Evolutionary conservation across 2,329 filamentous ascomycete species (phyloP).

Genomic region (Talaromyces piceae): DNA sequence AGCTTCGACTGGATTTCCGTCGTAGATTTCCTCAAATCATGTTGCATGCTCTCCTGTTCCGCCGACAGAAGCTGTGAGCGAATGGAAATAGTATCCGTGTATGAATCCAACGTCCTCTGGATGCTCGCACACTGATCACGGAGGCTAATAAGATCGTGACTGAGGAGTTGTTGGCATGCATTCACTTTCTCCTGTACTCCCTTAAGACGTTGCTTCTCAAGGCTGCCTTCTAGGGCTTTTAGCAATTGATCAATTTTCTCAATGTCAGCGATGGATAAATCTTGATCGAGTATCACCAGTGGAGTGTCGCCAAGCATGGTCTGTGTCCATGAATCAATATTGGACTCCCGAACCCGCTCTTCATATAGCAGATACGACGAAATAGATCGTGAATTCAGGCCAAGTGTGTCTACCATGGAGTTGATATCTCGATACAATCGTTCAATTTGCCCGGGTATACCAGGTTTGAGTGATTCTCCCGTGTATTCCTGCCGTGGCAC

Average conservation of each 20-base stretch:
- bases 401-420: constrained; percentile 89
- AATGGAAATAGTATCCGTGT: constrained; percentile 62
- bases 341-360: constrained; percentile 3
- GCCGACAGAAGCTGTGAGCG: constrained; percentile 69
- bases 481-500: constrained; percentile 41
- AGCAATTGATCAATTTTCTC: constrained; percentile 59
- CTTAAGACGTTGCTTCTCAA: constrained; percentile 62
- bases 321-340: constrained; percentile 32
- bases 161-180: constrained; percentile 56
- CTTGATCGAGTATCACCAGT: constrained; percentile 60
- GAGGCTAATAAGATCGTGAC: constrained; percentile 63
- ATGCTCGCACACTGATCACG: constrained; percentile 71
- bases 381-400: constrained; percentile 69
- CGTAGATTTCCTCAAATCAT: constrained; percentile 70
- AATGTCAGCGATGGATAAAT: constrained; percentile 72
- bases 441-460: constrained; percentile 44
- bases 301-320: constrained; percentile 49
- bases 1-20: constrained; percentile 66
- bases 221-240: constrained; percentile 55
- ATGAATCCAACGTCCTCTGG: constrained; percentile 63
- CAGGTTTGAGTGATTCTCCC: constrained; percentile 38
- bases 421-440: constrained; percentile 45
- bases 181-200: constrained; percentile 62
- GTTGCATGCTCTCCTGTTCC: constrained; percentile 77
- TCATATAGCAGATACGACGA: constrained; percentile 48